Conservation (phyloP, 192 early-diverging fungal genomes). For the Umbelopsis isabellina region DNA sequence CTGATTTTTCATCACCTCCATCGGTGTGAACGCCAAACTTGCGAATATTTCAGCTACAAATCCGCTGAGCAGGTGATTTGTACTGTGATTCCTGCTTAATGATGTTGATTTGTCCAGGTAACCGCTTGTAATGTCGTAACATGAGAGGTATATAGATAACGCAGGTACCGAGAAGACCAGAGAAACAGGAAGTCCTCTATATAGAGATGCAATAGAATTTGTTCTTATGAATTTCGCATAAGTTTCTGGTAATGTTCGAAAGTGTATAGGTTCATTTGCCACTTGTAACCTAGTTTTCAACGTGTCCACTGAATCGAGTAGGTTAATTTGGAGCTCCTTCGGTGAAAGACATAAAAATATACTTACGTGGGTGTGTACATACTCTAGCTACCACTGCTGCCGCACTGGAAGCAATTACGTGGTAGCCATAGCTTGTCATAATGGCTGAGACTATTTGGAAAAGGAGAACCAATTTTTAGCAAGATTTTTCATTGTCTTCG, state of each 20-base stretch:
- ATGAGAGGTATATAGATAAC: conserved; percentile 66
- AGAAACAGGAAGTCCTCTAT: conserved; percentile 71
- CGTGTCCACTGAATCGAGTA: conserved; percentile 61
- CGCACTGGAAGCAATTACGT: conserved; percentile 51
- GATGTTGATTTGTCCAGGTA: conserved; percentile 10
- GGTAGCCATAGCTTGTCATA: conserved; percentile 27
- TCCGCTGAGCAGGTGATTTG: conserved; percentile 63
- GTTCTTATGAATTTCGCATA: conserved; percentile 25
- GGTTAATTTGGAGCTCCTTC: conserved; percentile 4
- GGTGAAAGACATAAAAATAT: neutral
- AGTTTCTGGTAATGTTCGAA: conserved; percentile 30
- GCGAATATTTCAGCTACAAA: conserved; percentile 64
- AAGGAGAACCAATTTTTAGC: no score
- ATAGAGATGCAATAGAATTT: conserved; percentile 47
- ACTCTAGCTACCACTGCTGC: conserved; percentile 64
- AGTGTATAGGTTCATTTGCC: conserved; percentile 14
- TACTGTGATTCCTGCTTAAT: conserved; percentile 38
- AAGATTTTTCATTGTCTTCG: no score
- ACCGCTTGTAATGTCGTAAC: conserved; percentile 69
- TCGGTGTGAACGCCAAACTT: conserved; percentile 80
- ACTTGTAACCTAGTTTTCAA: conserved; percentile 73
- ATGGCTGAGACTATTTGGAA: neutral
- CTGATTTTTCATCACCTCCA: conserved; percentile 83
- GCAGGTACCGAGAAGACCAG: conserved; percentile 74
- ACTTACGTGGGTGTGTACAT: conserved; percentile 66